Evolutionary conservation across 257 asterid species (phyloP).

Genomic region (Linaria vulgaris): DNA sequence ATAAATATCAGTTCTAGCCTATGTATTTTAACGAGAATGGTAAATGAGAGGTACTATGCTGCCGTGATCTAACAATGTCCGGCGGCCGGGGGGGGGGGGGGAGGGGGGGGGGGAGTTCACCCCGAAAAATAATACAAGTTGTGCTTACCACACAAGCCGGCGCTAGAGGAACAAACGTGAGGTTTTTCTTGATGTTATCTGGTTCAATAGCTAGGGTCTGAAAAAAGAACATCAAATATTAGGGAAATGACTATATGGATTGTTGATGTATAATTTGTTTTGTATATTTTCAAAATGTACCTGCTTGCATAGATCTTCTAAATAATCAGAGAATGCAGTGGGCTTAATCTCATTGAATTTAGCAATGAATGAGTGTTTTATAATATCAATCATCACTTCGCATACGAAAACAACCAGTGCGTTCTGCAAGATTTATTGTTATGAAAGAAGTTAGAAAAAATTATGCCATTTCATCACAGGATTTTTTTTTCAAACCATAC

Average conservation of each 20-base stretch:
- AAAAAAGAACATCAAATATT: conserved; percentile 10
- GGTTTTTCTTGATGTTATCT: conserved; percentile 62
- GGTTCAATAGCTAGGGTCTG: conserved; percentile 74
- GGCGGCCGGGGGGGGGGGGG: too few relatives aligned
- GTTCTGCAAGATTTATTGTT: conserved; percentile 62
- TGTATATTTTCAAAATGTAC: conserved; percentile 31
- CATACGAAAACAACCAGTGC: conserved; percentile 74
- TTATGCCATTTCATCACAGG: conserved; percentile 5
- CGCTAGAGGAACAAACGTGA: conserved; percentile 83
- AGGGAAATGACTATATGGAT: conserved; percentile 5
- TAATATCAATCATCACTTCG: conserved; percentile 86
- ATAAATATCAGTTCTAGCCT: too few relatives aligned
- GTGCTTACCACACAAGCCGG: conserved; percentile 94
- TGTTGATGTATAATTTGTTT: neutral
- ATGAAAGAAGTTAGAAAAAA: conserved; percentile 8
- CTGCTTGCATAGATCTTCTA: conserved; percentile 98
- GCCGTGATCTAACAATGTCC: too few relatives aligned
- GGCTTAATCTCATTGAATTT: conserved; percentile 95
- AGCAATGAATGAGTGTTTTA: conserved; percentile 92
- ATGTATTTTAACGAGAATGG: too few relatives aligned
- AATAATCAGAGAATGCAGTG: conserved; percentile 81
- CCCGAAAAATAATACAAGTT: too few relatives aligned
- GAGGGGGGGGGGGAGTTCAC: too few relatives aligned
- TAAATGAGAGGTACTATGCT: too few relatives aligned
- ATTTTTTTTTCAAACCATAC: neutral